phyloP scores from a whole-genome alignment of 176 grass and related monocot species.

The Carex scoparia region DNA sequence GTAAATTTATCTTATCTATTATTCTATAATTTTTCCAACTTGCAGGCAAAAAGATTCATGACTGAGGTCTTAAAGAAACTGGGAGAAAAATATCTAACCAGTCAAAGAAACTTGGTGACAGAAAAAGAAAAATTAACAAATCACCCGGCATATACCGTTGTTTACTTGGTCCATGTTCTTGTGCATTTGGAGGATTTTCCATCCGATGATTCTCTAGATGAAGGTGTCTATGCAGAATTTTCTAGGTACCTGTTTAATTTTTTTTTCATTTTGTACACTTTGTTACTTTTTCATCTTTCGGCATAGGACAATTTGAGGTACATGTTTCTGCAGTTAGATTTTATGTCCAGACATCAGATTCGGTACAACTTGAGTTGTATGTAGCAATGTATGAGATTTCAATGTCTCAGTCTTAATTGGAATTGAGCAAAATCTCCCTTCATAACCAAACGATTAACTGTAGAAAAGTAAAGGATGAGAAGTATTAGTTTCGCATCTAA shows the following conservation, averaged over 20 bases:
- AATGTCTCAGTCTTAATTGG: neutral
- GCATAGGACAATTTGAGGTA: slow-evolving; percentile 13
- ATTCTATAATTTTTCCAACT: neutral
- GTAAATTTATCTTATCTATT: slow-evolving; percentile 17
- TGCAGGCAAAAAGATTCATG: slow-evolving; percentile 60
- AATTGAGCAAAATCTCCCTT: neutral
- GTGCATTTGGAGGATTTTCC: slow-evolving; percentile 53
- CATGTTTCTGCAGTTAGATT: neutral
- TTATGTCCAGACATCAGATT: neutral
- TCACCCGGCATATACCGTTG: slow-evolving; percentile 72
- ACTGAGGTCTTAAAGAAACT: slow-evolving; percentile 60
- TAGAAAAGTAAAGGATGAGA: slow-evolving; percentile 1
- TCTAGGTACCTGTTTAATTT: slow-evolving; percentile 50
- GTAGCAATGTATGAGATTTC: neutral
- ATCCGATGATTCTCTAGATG: slow-evolving; percentile 41
- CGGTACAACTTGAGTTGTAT: neutral
- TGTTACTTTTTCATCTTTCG: neutral
- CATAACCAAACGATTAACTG: neutral
- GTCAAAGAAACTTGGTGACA: slow-evolving; percentile 28
- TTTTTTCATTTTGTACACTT: slow-evolving; percentile 2
- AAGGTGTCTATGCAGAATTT: slow-evolving; percentile 48
- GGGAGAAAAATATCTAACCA: slow-evolving; percentile 36
- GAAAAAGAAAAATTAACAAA: slow-evolving; percentile 44
- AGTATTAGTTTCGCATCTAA: neutral
- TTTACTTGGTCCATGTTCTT: slow-evolving; percentile 78